Conservation (phyloP, 2,329 filamentous ascomycete species). For the Ascochyta koolunga region DNA sequence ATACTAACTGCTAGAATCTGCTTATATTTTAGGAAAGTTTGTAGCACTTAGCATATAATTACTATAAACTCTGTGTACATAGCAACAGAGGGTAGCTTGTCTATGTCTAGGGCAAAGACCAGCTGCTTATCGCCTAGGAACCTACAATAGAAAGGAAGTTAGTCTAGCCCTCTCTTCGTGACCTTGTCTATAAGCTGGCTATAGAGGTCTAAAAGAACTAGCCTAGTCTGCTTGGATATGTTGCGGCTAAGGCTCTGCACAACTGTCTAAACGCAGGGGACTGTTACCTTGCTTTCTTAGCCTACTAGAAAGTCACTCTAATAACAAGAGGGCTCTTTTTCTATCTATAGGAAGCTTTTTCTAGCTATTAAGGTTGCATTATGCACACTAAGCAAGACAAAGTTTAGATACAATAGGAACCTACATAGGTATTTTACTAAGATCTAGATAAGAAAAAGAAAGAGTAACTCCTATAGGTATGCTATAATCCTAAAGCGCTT, state of each 20-base stretch:
- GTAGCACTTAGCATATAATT: too few species aligned
- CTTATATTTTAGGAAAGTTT: too few species aligned
- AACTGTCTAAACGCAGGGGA: neutral
- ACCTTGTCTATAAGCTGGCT: too few species aligned
- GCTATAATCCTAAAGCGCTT: too few species aligned
- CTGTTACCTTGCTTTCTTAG: constrained; percentile 17
- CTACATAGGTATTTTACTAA: neutral
- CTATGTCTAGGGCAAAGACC: neutral
- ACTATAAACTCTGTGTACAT: too few species aligned
- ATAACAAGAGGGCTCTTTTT: constrained; percentile 16
- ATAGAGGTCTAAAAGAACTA: too few species aligned
- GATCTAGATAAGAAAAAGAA: too few species aligned
- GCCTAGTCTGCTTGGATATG: constrained; percentile 7
- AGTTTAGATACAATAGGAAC: constrained; percentile 22
- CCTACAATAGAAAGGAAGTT: neutral
- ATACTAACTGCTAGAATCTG: neutral
- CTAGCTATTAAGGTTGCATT: constrained; percentile 12
- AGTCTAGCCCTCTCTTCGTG: too few species aligned
- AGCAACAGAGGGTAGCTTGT: too few species aligned
- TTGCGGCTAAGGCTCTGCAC: constrained; percentile 9
- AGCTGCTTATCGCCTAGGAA: constrained; percentile 6
- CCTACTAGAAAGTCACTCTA: constrained; percentile 16
- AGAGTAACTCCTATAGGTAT: too few species aligned
- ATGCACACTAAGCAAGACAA: constrained; percentile 7
- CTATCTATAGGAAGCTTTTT: constrained; percentile 10